These are phyloP conservation scores for Phytomonas serpens DNA, from an alignment of 208 protist genomes.

Conservation along the genomic window DNA sequence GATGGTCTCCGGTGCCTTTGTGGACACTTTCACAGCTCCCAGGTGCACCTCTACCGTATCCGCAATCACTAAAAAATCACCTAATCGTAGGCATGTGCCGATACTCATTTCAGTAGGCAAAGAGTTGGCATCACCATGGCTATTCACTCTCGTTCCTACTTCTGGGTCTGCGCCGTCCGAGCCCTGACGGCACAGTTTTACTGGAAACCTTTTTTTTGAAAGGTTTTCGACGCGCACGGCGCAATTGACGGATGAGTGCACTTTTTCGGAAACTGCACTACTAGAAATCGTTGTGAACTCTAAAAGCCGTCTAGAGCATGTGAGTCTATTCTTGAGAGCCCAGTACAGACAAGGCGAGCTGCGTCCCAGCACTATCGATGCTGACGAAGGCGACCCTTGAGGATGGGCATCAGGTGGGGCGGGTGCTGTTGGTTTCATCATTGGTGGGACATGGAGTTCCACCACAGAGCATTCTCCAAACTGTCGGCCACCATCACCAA, in stretches of 20 bases:
- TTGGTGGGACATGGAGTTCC: not conserved
- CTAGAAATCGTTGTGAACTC: constrained; percentile 14
- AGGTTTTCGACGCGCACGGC: not conserved
- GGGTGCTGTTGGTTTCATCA: not conserved
- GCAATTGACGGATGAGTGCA: not conserved
- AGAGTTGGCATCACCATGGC: not conserved
- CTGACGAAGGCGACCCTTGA: not conserved
- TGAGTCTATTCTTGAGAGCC: constrained; percentile 27
- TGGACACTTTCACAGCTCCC: not conserved
- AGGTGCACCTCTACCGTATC: not conserved
- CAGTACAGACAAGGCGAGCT: constrained; percentile 22
- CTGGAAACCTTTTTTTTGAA: not conserved
- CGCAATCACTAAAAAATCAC: not conserved
- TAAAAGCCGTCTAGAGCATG: constrained; percentile 26
- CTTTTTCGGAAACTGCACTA: not conserved
- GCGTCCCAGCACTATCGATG: constrained; percentile 7
- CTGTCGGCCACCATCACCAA: not conserved
- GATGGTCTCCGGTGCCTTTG: not conserved
- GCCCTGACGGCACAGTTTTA: not conserved
- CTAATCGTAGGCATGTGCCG: not conserved
- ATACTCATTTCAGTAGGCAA: not conserved
- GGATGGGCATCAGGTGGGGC: not conserved
- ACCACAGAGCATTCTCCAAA: not conserved
- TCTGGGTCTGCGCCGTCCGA: not conserved
- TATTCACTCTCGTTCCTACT: not conserved